These are phyloP conservation scores for Plasmodium gallinaceum DNA, from an alignment of 169 alveolate genomes.

Conservation along the genomic window DNA sequence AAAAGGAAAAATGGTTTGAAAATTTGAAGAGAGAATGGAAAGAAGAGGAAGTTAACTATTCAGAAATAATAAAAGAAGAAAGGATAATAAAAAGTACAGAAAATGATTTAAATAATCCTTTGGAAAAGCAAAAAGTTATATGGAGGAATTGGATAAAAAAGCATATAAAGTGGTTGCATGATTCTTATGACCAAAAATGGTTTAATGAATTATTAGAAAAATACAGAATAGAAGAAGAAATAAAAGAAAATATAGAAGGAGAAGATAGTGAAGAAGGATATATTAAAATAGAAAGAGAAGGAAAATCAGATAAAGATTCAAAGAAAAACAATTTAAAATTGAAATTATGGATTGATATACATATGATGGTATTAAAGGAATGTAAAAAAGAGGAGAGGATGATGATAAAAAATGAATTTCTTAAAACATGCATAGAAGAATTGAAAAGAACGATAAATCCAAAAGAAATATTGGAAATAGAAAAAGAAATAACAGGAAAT, in stretches of 20 bases:
- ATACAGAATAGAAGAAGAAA: neutral
- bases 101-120: neutral
- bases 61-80: neutral
- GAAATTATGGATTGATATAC: neutral
- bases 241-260: neutral
- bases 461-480: neutral
- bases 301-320: neutral
- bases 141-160: slow-evolving; percentile 3
- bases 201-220: neutral
- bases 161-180: neutral
- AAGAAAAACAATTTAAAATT: neutral
- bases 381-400: neutral
- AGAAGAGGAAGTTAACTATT: neutral
- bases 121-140: neutral
- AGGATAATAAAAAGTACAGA: neutral
- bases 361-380: slow-evolving; percentile 8
- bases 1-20: neutral
- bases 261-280: too few species aligned
- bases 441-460: neutral
- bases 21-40: neutral
- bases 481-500: neutral
- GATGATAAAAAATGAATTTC: neutral
- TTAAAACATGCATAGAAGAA: neutral
- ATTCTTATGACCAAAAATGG: neutral
- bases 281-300: neutral